Base-by-base conservation (phyloP, 108 stramenopile genomes). In the Discostella stelligeroides region DNA sequence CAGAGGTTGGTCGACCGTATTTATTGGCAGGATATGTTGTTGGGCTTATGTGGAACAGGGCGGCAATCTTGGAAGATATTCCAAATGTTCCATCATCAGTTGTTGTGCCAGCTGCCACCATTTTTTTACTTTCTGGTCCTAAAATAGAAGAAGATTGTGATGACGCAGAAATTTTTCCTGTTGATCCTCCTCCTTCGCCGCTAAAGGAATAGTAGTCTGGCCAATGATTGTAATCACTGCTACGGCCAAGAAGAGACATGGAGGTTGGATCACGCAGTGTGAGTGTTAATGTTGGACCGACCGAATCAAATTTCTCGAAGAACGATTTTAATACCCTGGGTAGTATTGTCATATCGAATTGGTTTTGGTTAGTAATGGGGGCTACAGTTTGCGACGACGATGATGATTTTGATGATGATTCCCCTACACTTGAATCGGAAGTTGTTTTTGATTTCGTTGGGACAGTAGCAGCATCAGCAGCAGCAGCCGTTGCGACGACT, bases 281-380 rank as follows among this genome's bases (percentile, higher is more conserved):
- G 25, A 79, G 60, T 23, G 71, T 79, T 23, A 79, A 41, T 46
- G 66, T 79, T 21, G 79, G 79, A 24, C 79, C 79, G 30, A 43
- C 37, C 7, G 61, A 21, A 65, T 79, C 71, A 48, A 79, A 79
- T 38, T 68, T 66, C 17, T 74, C 57, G 50, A 48, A 38, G 60
- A 76, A 68, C 24, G 59, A 34, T 40, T n/a, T n/a, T n/a, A n/a
- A n/a, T n/a, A n/a, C n/a, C n/a, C n/a, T n/a, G n/a, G n/a, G n/a
- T n/a, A n/a, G n/a, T n/a, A n/a, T n/a, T n/a, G n/a, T n/a, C n/a
- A n/a, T n/a, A n/a, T n/a, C n/a, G n/a, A n/a, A n/a, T n/a, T n/a
- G n/a, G n/a, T n/a, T n/a, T n/a, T n/a, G n/a, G n/a, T n/a, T n/a
- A n/a, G n/a, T n/a, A n/a, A n/a, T n/a, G n/a, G n/a, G n/a, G n/a